These are phyloP conservation scores for Pachysandra terminalis DNA, from an alignment of 164 flowering plant species.

Conservation along the genomic window DNA sequence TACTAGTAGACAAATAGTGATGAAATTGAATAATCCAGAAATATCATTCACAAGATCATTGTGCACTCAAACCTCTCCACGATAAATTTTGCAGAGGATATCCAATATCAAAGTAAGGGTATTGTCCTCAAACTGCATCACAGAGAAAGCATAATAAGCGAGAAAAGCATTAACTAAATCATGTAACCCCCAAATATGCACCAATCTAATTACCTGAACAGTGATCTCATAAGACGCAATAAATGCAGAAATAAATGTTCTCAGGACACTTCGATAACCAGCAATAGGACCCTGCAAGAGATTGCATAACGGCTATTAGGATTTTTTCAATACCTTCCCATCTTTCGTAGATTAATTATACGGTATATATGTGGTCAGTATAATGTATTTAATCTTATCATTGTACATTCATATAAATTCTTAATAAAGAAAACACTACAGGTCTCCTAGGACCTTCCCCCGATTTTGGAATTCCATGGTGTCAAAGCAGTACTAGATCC, in stretches of 20 bases:
- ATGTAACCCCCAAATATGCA: constrained; percentile 2
- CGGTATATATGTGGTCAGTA: too few relatives aligned
- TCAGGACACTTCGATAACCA: constrained; percentile 87
- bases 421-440: too few relatives aligned
- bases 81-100: constrained; percentile 71
- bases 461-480: too few relatives aligned
- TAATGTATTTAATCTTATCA: too few relatives aligned
- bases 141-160: constrained; percentile 10
- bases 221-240: constrained; percentile 89
- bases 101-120: constrained; percentile 62
- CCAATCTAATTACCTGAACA: constrained; percentile 55
- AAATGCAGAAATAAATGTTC: constrained; percentile 86
- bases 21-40: constrained; percentile 1
- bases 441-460: too few relatives aligned
- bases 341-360: neutral
- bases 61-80: constrained; percentile 71
- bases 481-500: too few relatives aligned
- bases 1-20: neutral
- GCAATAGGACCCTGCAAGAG: constrained; percentile 62
- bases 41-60: constrained; percentile 9
- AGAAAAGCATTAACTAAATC: constrained; percentile 4
- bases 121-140: constrained; percentile 68
- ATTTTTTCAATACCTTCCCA: neutral
- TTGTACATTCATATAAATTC: too few relatives aligned
- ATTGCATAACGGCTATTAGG: neutral